phyloP scores from a whole-genome alignment of 257 asterid genomes.

The Nicotiana undulata region DNA sequence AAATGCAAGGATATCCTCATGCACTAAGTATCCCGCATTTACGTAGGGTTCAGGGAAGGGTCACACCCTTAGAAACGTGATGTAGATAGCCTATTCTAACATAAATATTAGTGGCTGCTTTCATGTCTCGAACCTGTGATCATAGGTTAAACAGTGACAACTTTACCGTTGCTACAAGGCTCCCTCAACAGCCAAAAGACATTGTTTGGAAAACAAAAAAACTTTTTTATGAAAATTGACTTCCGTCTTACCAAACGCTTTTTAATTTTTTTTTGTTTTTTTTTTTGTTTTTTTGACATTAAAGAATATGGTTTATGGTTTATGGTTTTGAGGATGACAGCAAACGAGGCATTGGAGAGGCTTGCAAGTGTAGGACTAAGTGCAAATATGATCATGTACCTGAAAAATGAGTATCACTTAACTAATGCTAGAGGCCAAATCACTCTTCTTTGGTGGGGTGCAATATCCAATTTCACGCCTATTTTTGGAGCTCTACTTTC shows the following conservation, averaged over 20 bases:
- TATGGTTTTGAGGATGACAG: constrained; percentile 17
- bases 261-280: no score
- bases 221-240: no score
- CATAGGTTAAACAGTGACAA: rapidly evolving
- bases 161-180: no score
- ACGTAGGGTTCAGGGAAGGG: no score
- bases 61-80: no score
- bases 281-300: background rate
- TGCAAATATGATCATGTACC: constrained; percentile 55
- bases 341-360: constrained; percentile 73
- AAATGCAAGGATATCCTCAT: rapidly evolving
- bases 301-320: background rate
- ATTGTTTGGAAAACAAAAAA: no score
- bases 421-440: constrained; percentile 35
- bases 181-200: no score
- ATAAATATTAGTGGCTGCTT: no score
- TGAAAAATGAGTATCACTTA: constrained; percentile 39
- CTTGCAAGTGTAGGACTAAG: constrained; percentile 57
- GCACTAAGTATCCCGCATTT: no score
- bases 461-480: constrained; percentile 57
- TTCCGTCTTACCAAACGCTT: no score
- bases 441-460: constrained; percentile 51
- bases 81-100: no score
- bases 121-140: rapidly evolving
- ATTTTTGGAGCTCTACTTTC: constrained; percentile 72